A percentile compares a stretch with the other conserved stretches of the same genome.
Conservation (phyloP, 768 basidiomycete genomes). For the Lactarius indigo region DNA sequence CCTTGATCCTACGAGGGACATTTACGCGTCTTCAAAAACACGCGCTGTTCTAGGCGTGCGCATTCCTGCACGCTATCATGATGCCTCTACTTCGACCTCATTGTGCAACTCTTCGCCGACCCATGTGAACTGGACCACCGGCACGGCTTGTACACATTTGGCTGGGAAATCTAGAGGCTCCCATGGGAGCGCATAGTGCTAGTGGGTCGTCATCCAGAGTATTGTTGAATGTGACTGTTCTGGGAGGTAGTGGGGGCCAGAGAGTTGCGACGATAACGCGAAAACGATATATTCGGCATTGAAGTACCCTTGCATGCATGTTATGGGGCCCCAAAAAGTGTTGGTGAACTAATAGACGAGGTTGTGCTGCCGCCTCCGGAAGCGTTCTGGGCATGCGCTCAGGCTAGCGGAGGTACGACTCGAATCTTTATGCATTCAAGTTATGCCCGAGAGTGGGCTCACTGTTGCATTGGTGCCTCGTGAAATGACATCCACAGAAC, state of each 20-base stretch:
- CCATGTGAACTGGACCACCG: slow-evolving; percentile 8
- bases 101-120: slow-evolving; percentile 13
- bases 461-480: neutral
- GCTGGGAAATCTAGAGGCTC: slow-evolving; percentile 15
- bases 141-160: slow-evolving; percentile 9
- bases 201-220: slow-evolving; percentile 6
- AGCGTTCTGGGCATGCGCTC: slow-evolving; percentile 14
- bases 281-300: neutral
- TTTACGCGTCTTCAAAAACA: slow-evolving; percentile 14
- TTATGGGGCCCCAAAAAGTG: slow-evolving; percentile 9
- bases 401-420: neutral
- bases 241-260: neutral
- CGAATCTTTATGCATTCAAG: neutral
- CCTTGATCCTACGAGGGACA: slow-evolving; percentile 2
- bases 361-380: slow-evolving; percentile 7
- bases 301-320: slow-evolving; percentile 15
- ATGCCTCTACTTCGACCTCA: slow-evolving; percentile 13
- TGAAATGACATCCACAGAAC: neutral
- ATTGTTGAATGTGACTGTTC: slow-evolving; percentile 13
- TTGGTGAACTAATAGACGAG: slow-evolving; percentile 2
- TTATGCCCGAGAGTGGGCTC: neutral
- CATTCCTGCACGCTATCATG: slow-evolving; percentile 4
- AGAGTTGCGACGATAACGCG: neutral
- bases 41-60: neutral
- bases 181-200: slow-evolving; percentile 1